A percentile compares a stretch with the other conserved stretches of the same genome.
These are phyloP conservation scores for Paraconiothyrium sp. DNA, from an alignment of 2,329 filamentous ascomycete genomes.

Conservation along the genomic window DNA sequence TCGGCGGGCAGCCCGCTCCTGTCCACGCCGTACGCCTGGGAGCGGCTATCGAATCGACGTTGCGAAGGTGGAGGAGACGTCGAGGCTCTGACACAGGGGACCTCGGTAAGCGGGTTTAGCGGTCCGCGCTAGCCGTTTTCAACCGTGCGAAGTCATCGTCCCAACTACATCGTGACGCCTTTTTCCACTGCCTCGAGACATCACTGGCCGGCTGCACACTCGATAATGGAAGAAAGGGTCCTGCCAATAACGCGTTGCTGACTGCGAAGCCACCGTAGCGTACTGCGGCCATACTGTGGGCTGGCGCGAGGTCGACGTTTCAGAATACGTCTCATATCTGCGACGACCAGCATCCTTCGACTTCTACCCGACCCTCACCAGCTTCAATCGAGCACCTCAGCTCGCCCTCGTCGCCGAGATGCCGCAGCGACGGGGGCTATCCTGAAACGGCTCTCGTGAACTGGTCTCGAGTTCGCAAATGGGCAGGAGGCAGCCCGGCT, in stretches of 20 bases:
- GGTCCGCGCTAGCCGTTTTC: slow-evolving; percentile 1
- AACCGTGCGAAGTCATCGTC: background rate
- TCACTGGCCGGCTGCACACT: slow-evolving; percentile 1
- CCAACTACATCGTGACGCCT: background rate
- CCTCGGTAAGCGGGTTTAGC: slow-evolving; percentile 8
- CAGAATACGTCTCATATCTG: slow-evolving; percentile 15
- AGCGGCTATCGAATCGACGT: slow-evolving; percentile 18
- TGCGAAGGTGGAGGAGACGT: slow-evolving; percentile 9
- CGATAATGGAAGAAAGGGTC: background rate
- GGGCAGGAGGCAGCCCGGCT: slow-evolving; percentile 27
- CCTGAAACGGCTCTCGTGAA: slow-evolving; percentile 31
- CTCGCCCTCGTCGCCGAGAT: slow-evolving; percentile 13
- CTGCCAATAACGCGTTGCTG: background rate
- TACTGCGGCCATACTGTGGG: background rate
- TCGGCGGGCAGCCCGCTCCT: slow-evolving; percentile 20
- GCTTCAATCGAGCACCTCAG: slow-evolving; percentile 19
- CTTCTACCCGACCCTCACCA: slow-evolving; percentile 18
- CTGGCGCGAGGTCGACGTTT: slow-evolving; percentile 5
- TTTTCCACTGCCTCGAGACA: slow-evolving; percentile 1
- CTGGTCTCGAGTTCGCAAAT: slow-evolving; percentile 36
- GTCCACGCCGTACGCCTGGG: slow-evolving; percentile 10
- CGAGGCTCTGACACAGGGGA: slow-evolving; percentile 12
- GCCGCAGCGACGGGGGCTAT: slow-evolving; percentile 23
- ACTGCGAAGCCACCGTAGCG: slow-evolving; percentile 3
- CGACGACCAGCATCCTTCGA: slow-evolving; percentile 20